Conservation (phyloP, 352 stramenopile species). For the Phytophthora boehmeriae region DNA sequence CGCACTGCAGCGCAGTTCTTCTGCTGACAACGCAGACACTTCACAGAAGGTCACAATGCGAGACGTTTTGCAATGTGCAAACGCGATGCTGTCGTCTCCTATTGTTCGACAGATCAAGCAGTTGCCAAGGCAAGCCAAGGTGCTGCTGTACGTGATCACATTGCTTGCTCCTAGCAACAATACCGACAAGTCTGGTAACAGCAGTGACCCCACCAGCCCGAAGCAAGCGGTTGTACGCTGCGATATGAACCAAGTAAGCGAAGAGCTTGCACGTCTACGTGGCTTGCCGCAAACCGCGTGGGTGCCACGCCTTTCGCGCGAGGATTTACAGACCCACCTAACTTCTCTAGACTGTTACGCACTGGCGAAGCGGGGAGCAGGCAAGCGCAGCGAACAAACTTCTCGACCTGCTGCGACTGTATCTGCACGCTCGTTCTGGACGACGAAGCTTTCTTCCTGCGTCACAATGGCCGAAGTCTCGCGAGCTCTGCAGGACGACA, state of each 20-base stretch:
- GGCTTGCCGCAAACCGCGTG: conserved; percentile 46
- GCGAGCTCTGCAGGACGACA: conserved; percentile 52
- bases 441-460: conserved; percentile 49
- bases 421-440: conserved; percentile 47
- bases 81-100: conserved; percentile 44
- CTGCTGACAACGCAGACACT: conserved; percentile 2
- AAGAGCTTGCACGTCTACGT: conserved; percentile 52
- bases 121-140: conserved; percentile 64
- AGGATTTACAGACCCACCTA: conserved; percentile 67
- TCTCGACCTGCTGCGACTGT: conserved; percentile 19
- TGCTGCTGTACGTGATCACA: conserved; percentile 73
- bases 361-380: conserved; percentile 47
- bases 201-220: conserved; percentile 1
- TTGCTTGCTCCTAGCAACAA: conserved; percentile 49
- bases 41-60: conserved; percentile 35
- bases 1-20: conserved; percentile 29
- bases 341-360: conserved; percentile 76
- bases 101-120: conserved; percentile 62
- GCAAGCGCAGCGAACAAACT: conserved; percentile 17
- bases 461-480: conserved; percentile 52
- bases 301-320: conserved; percentile 59
- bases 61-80: conserved; percentile 45
- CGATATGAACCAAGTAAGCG: conserved; percentile 52
- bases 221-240: conserved; percentile 22
- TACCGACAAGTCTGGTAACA: conserved; percentile 12